Evolutionary conservation across 1,284 basidiomycete species (phyloP), one percentile per base, ranked within the genome.

Genomic region (Rugosomyces carneus): DNA sequence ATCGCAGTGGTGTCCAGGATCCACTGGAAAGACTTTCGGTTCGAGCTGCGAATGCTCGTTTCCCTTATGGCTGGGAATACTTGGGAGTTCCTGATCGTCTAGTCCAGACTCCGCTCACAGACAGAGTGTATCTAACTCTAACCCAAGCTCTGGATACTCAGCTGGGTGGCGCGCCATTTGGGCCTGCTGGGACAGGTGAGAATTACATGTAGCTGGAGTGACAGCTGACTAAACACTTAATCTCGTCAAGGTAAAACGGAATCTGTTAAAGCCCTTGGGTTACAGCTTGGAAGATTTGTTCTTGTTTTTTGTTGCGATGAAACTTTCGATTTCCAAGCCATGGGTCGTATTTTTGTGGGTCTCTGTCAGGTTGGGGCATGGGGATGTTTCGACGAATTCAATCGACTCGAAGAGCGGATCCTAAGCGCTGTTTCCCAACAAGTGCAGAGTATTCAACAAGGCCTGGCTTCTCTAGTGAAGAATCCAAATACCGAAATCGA

Each of bases 241-340:
- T 9, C 51, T 34, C 18, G 20, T 42, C 19, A 27, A 88, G 91
- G 92, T 24, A 99, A 99, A 75, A 99, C 96, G 0, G 96, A 99
- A 67, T 99, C 95, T 0, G 96, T 99, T 62, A 99, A 99, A 66
- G 95, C 96, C 1, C 84, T 99, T 20, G 96, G 96, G 46, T 92
- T 97, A 1, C 94, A 97, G 60, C 82, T 99, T 5, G 96, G 96
- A 40, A 86, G 94, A 38, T 98, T 99, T 60, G 96, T 99, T 15
- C 75, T 99, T 40, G 96, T 99, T 24, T 99, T 99, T 73, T 99
- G 96, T 64, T 99, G 96, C 62, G 96, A 99, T 67, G 95, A 99
- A 66, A 97, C 92, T 0, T 99, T 99, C 66, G 97, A 99, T 68
- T 98, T 98, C 76, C 93, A 98, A 62, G 96, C 96, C 1, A 99